These are phyloP conservation scores for Fonsecaea monophora DNA, from an alignment of 2,329 filamentous ascomycete genomes.

Conservation along the genomic window DNA sequence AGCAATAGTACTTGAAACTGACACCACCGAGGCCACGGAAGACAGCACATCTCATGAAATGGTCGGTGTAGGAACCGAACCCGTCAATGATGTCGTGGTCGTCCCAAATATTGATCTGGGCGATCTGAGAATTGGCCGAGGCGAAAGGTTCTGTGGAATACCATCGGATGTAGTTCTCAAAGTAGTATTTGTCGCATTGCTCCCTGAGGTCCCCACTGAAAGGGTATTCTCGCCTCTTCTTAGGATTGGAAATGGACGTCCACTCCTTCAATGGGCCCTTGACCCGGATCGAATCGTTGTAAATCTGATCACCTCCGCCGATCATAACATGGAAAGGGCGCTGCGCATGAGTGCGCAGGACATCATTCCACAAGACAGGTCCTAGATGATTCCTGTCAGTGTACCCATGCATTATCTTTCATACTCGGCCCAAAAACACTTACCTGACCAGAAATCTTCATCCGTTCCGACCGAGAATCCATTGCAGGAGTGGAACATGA, in stretches of 20 bases:
- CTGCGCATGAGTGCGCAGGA: constrained; percentile 64
- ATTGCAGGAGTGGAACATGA: constrained; percentile 74
- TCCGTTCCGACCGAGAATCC: constrained; percentile 72
- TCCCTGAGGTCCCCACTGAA: constrained; percentile 70
- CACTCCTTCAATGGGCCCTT: constrained; percentile 75
- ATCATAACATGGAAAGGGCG: constrained; percentile 74
- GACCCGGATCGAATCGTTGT: constrained; percentile 80
- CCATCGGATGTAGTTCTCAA: constrained; percentile 67
- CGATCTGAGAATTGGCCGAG: constrained; percentile 66
- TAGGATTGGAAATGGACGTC: constrained; percentile 67
- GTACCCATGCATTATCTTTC: not conserved
- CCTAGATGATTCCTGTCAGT: constrained; percentile 46
- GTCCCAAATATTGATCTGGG: constrained; percentile 71
- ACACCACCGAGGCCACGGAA: constrained; percentile 70
- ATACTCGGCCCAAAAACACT: not conserved
- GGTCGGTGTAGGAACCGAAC: constrained; percentile 67
- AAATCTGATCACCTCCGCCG: constrained; percentile 88
- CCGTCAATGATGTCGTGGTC: constrained; percentile 71
- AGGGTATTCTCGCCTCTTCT: constrained; percentile 64
- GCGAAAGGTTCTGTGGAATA: constrained; percentile 73
- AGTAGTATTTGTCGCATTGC: constrained; percentile 68
- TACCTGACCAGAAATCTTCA: constrained; percentile 63
- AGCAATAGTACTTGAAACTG: constrained; percentile 66
- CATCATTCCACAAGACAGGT: constrained; percentile 69
- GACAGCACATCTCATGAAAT: constrained; percentile 70